Evolutionary conservation across 768 basidiomycete genomes (phyloP).

Genomic region (Rhodotorula kratochvilovae): DNA sequence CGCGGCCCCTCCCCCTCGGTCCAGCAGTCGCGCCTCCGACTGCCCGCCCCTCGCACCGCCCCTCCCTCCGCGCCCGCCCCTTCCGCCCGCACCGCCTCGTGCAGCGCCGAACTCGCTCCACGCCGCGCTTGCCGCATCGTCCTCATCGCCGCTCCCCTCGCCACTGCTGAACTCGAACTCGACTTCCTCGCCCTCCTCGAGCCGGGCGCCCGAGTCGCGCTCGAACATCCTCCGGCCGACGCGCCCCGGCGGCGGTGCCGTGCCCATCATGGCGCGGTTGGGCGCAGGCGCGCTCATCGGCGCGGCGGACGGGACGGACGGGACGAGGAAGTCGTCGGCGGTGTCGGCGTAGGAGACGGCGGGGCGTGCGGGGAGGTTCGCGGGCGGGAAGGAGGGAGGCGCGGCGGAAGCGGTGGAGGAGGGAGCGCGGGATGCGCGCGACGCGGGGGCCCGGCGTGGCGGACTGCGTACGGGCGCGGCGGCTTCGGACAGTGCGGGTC

Average conservation of each 20-base stretch:
- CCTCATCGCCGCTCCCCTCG: slow-evolving; percentile 11
- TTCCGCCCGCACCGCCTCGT: neutral
- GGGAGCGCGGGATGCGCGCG: neutral
- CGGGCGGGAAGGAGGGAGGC: slow-evolving; percentile 3
- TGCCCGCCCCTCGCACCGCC: slow-evolving; percentile 7
- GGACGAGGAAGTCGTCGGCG: slow-evolving; percentile 1
- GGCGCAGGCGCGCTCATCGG: slow-evolving; percentile 1
- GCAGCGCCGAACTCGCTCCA: slow-evolving; percentile 3
- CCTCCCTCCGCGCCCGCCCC: slow-evolving; percentile 2
- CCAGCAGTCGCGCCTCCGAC: slow-evolving; percentile 2
- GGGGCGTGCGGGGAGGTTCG: slow-evolving; percentile 29
- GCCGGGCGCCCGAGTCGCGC: slow-evolving; percentile 25
- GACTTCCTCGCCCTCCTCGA: slow-evolving; percentile 23
- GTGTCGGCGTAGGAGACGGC: slow-evolving; percentile 38
- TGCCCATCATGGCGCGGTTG: slow-evolving; percentile 16
- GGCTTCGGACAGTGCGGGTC: neutral
- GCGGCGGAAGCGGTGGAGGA: neutral
- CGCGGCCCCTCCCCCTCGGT: neutral
- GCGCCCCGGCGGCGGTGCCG: slow-evolving; percentile 19
- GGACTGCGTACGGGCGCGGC: slow-evolving; percentile 13
- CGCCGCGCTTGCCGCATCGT: neutral
- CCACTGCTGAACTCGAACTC: slow-evolving; percentile 40
- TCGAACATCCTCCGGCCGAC: slow-evolving; percentile 37
- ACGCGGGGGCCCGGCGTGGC: slow-evolving; percentile 17
- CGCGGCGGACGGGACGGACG: slow-evolving; percentile 7